phyloP scores from a whole-genome alignment of 805 yeast species.

The Pichia eremophila region DNA sequence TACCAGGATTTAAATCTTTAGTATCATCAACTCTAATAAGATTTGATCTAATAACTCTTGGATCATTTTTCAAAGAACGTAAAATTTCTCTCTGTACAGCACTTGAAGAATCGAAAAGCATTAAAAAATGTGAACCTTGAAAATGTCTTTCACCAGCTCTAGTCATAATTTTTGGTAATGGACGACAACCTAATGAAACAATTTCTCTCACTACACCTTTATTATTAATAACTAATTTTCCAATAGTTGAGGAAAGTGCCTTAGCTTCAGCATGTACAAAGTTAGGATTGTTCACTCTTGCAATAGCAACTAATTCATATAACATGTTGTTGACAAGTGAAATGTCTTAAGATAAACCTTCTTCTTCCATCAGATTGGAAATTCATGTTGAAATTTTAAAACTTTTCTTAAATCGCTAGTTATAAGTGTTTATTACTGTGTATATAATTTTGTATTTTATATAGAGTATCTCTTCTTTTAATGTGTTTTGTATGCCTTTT shows the following conservation, averaged over 20 bases:
- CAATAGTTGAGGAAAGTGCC: conserved; percentile 52
- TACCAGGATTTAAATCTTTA: conserved; percentile 43
- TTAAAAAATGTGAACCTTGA: conserved; percentile 79
- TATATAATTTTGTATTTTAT: no score
- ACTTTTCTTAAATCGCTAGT: no score
- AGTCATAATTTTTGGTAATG: conserved; percentile 70
- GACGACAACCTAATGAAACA: conserved; percentile 67
- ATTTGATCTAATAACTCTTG: conserved; percentile 77
- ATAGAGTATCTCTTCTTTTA: no score
- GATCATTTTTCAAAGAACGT: conserved; percentile 76
- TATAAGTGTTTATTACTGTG: no score
- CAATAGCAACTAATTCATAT: conserved; percentile 83
- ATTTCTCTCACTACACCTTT: conserved; percentile 91
- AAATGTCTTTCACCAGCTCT: conserved; percentile 85
- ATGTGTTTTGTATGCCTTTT: no score
- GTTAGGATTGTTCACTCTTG: conserved; percentile 61
- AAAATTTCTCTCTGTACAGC: conserved; percentile 79
- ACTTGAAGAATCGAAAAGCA: conserved; percentile 80
- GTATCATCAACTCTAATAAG: conserved; percentile 54
- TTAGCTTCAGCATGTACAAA: conserved; percentile 51
- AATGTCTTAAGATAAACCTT: no score
- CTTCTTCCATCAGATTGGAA: no score
- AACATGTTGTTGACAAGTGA: conserved; percentile 40
- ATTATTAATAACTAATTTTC: conserved; percentile 72
- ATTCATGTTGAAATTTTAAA: no score